phyloP scores from a whole-genome alignment of 2,329 filamentous ascomycete genomes.

The Colletotrichum gloeosporioides region DNA sequence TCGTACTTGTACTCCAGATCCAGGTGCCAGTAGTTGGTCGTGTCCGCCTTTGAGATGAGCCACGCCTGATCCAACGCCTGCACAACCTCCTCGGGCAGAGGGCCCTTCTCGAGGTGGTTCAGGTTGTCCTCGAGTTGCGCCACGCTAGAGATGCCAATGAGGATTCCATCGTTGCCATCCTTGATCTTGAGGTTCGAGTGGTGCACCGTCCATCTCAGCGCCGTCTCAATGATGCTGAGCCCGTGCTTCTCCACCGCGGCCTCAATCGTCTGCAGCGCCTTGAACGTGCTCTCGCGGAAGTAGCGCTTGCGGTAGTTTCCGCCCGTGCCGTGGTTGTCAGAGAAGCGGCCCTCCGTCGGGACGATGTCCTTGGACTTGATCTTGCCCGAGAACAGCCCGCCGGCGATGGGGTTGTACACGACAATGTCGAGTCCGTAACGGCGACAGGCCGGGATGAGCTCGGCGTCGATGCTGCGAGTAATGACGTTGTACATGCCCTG shows the following conservation, averaged over 20 bases:
- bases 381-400: constrained; percentile 82
- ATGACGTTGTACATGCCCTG: constrained; percentile 90
- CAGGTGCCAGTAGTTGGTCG: constrained; percentile 59
- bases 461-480: constrained; percentile 75
- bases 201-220: constrained; percentile 75
- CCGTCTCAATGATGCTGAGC: constrained; percentile 74
- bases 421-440: constrained; percentile 82
- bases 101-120: constrained; percentile 67
- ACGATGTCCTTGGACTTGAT: constrained; percentile 69
- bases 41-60: constrained; percentile 68
- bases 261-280: constrained; percentile 73
- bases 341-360: constrained; percentile 74
- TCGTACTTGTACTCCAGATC: constrained; percentile 73
- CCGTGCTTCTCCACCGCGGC: constrained; percentile 70
- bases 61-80: constrained; percentile 79
- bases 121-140: constrained; percentile 65
- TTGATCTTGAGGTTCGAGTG: constrained; percentile 66
- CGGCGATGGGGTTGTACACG: constrained; percentile 82
- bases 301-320: constrained; percentile 70
- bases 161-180: constrained; percentile 61
- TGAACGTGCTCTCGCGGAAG: constrained; percentile 69
- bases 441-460: constrained; percentile 75
- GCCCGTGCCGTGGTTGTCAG: constrained; percentile 55
- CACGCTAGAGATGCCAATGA: constrained; percentile 64
- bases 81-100: constrained; percentile 78